Evolutionary conservation across 2,329 filamentous ascomycete species (phyloP).

Genomic region (Aspergillus sp.): DNA sequence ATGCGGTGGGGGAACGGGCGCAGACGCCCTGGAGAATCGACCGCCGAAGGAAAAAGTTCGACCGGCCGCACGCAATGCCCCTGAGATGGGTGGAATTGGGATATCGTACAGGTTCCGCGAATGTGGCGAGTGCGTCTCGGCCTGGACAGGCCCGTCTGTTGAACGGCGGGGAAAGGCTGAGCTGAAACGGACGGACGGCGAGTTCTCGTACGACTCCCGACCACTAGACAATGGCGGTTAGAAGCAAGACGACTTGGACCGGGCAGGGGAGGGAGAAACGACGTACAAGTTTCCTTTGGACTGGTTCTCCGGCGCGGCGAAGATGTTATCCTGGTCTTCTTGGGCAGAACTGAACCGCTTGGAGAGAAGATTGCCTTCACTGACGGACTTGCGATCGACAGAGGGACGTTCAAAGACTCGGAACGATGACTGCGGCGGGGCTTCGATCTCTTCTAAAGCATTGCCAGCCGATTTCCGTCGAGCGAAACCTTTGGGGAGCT

Average conservation of each 20-base stretch:
- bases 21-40: conserved; percentile 33
- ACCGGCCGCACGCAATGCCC: conserved; percentile 46
- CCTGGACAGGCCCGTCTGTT: conserved; percentile 45
- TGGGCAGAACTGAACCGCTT: conserved; percentile 32
- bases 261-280: conserved; percentile 9
- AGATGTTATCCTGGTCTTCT: conserved; percentile 40
- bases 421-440: conserved; percentile 47
- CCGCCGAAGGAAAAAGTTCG: conserved; percentile 55
- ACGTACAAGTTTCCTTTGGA: conserved; percentile 37
- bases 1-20: conserved; percentile 19
- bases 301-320: conserved; percentile 32
- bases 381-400: conserved; percentile 42
- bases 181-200: conserved; percentile 51
- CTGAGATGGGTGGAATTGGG: conserved; percentile 40
- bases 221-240: conserved; percentile 42
- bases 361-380: conserved; percentile 35
- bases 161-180: conserved; percentile 56
- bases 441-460: conserved; percentile 48
- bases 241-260: conserved; percentile 6
- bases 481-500: conserved; percentile 53
- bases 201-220: conserved; percentile 43
- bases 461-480: conserved; percentile 56
- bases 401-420: conserved; percentile 52
- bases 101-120: conserved; percentile 41
- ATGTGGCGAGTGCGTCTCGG: conserved; percentile 35